phyloP scores from a whole-genome alignment of 2,329 filamentous ascomycete genomes.

The Fusarium secorum region DNA sequence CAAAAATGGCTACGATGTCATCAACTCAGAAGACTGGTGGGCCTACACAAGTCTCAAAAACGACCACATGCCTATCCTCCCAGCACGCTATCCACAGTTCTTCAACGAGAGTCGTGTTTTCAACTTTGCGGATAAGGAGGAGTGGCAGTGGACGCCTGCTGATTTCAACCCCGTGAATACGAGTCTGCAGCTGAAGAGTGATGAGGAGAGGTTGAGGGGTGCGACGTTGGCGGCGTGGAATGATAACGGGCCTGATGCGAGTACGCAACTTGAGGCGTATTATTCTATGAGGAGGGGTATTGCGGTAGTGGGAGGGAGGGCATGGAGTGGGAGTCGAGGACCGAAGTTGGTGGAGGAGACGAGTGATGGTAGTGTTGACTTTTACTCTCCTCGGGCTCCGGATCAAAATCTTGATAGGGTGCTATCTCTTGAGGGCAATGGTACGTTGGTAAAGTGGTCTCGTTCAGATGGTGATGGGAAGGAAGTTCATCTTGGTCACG shows the following conservation, averaged over 20 bases:
- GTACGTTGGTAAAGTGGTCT: not conserved
- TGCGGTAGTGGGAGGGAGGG: conserved; percentile 8
- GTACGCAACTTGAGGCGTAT: conserved; percentile 12
- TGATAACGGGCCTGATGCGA: conserved; percentile 13
- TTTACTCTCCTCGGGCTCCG: conserved; percentile 5
- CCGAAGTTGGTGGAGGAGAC: not conserved
- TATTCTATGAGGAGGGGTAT: conserved; percentile 23
- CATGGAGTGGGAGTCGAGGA: conserved; percentile 12
- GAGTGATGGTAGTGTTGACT: not conserved
- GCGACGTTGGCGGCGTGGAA: conserved; percentile 13
- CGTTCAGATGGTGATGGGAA: not conserved
- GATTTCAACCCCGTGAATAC: conserved; percentile 12
- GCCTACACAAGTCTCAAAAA: conserved; percentile 21
- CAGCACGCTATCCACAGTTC: conserved; percentile 15
- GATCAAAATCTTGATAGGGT: conserved; percentile 8
- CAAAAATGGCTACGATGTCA: conserved; percentile 10
- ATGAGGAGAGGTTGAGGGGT: not conserved
- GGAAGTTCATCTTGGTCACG: not conserved
- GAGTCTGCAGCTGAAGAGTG: not conserved
- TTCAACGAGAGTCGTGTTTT: conserved; percentile 13
- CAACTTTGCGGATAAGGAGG: not conserved
- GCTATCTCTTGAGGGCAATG: fast-evolving
- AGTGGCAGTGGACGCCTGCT: conserved; percentile 16
- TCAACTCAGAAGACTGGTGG: conserved; percentile 27
- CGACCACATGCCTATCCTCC: conserved; percentile 21